Evolutionary conservation across 179 eudicot species (phyloP).

Genomic region (Actinidia arguta): DNA sequence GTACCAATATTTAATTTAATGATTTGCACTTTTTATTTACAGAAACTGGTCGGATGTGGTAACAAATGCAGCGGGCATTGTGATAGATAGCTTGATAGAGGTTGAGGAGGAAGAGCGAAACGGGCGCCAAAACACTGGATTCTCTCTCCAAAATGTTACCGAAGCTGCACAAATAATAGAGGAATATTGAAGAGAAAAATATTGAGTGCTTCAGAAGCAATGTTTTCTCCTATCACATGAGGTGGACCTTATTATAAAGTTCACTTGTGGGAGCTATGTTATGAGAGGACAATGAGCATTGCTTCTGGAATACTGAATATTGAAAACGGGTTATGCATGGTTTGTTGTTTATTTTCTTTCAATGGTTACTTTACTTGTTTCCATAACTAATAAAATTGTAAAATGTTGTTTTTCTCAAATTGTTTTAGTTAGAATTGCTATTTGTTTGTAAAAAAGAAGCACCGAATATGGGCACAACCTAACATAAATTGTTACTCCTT

Average conservation of each 20-base stretch:
- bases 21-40: not conserved
- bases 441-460: not conserved
- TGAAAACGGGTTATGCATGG: too few species aligned
- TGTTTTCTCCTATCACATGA: too few species aligned
- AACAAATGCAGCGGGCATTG: constrained; percentile 30
- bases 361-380: not conserved
- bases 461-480: not conserved
- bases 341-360: too few species aligned
- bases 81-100: constrained; percentile 33
- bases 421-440: not conserved
- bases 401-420: not conserved
- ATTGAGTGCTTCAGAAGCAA: too few species aligned
- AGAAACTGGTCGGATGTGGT: constrained; percentile 45
- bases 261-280: too few species aligned
- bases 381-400: not conserved
- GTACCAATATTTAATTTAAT: too few species aligned
- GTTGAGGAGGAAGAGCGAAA: constrained; percentile 15
- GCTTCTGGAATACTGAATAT: too few species aligned
- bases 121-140: not conserved
- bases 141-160: not conserved
- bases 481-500: not conserved
- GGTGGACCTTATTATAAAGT: too few species aligned
- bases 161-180: not conserved
- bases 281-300: too few species aligned
- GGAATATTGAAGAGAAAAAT: not conserved